phyloP scores from a whole-genome alignment of 208 protist species.

The Trypanosoma cruzi region DNA sequence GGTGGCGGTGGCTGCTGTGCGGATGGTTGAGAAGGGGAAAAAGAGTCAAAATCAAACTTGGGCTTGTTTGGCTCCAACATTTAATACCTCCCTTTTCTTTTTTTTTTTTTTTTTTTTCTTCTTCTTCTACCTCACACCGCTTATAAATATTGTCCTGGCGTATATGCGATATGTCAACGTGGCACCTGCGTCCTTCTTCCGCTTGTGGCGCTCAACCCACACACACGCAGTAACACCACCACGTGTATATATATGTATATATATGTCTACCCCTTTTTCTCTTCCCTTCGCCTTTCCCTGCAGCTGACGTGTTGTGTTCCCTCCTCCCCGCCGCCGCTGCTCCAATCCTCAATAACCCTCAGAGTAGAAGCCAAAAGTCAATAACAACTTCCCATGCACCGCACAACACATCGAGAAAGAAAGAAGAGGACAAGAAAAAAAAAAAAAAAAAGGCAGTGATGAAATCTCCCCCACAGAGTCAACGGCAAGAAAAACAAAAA shows the following conservation, averaged over 20 bases:
- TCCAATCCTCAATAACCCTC: not conserved
- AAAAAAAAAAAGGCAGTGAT: not conserved
- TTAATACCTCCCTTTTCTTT: not conserved
- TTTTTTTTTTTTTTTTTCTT: conserved; percentile 16
- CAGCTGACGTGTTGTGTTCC: too few relatives aligned
- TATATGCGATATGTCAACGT: not conserved
- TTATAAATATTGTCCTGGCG: not conserved
- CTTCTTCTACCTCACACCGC: too few relatives aligned
- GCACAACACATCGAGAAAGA: not conserved
- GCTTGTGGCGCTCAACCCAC: too few relatives aligned
- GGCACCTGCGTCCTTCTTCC: too few relatives aligned
- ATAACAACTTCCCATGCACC: not conserved
- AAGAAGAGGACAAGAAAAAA: not conserved
- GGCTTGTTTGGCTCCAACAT: conserved; percentile 32
- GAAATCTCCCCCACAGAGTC: too few relatives aligned
- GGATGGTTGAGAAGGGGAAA: not conserved
- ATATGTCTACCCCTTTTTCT: not conserved
- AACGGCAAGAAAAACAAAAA: too few relatives aligned
- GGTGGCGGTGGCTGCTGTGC: not conserved
- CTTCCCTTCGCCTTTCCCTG: too few relatives aligned
- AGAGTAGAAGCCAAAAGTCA: not conserved
- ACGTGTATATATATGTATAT: not conserved
- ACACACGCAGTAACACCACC: too few relatives aligned
- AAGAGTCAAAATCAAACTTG: not conserved
- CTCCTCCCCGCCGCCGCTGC: too few relatives aligned